A percentile compares a stretch with the other conserved stretches of the same genome.
Evolutionary conservation across 2,329 filamentous ascomycete genomes (phyloP).

Genomic region (Hypoxylon sp.): DNA sequence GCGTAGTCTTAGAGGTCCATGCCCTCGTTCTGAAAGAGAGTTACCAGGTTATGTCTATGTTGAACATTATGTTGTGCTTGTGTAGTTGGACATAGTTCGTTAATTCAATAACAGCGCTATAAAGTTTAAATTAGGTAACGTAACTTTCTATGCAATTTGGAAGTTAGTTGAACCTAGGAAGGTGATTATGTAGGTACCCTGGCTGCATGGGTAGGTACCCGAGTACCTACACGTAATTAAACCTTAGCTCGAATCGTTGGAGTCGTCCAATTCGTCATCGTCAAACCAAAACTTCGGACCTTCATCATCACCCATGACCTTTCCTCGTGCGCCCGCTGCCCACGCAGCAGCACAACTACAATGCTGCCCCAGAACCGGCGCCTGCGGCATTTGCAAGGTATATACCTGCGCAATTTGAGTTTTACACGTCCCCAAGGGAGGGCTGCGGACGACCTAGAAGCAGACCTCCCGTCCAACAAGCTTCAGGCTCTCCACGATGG

Average conservation of each 20-base stretch:
- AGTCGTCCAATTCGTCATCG: constrained; percentile 34
- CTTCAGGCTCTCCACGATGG: constrained; percentile 65
- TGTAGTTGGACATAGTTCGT: no score
- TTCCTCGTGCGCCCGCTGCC: constrained; percentile 50
- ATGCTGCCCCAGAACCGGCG: constrained; percentile 83
- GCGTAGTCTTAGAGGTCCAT: no score
- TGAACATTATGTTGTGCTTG: no score
- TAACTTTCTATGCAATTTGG: no score
- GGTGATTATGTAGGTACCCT: no score
- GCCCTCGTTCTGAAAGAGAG: no score
- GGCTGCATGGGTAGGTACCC: background rate
- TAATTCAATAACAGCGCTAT: no score
- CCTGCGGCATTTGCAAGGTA: constrained; percentile 86
- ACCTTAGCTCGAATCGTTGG: constrained; percentile 6
- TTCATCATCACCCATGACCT: constrained; percentile 38
- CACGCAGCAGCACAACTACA: constrained; percentile 50
- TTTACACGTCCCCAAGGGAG: constrained; percentile 70
- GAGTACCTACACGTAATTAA: constrained; percentile 18
- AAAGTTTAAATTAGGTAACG: no score
- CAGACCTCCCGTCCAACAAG: constrained; percentile 79
- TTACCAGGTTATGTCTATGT: no score
- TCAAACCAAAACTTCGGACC: constrained; percentile 15
- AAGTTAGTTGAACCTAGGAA: no score
- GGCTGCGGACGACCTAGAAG: constrained; percentile 85
- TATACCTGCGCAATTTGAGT: constrained; percentile 88